These are phyloP conservation scores for Pythium coloratum DNA, from an alignment of 352 stramenopile genomes.

Conservation along the genomic window DNA sequence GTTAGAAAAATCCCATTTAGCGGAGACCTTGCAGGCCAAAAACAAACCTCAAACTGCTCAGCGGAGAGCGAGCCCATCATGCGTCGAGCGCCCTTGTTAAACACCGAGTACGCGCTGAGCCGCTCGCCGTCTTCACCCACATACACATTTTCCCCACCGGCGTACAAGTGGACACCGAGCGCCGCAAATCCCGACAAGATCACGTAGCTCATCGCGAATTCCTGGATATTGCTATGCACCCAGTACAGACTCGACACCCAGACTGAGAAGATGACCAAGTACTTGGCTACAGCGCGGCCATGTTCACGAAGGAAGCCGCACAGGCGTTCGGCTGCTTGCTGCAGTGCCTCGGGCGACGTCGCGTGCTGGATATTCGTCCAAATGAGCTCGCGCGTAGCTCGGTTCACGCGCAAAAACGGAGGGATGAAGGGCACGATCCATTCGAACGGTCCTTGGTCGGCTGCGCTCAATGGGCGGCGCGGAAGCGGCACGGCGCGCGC, in stretches of 20 bases:
- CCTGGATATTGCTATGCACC: slow-evolving; percentile 42
- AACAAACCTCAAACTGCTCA: slow-evolving; percentile 80
- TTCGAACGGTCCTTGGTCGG: slow-evolving; percentile 44
- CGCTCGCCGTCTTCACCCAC: slow-evolving; percentile 19
- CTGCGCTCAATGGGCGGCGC: slow-evolving; percentile 18
- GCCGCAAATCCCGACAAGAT: slow-evolving; percentile 52
- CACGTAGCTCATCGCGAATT: slow-evolving; percentile 67
- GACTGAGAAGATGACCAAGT: slow-evolving; percentile 21
- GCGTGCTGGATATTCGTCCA: slow-evolving; percentile 31
- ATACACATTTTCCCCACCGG: slow-evolving; percentile 12
- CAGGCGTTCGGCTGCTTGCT: slow-evolving; percentile 4
- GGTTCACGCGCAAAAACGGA: slow-evolving; percentile 75
- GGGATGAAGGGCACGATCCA: slow-evolving; percentile 85
- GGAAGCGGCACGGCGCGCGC: slow-evolving; percentile 4
- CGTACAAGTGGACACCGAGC: slow-evolving; percentile 43
- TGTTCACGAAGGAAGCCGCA: slow-evolving; percentile 15
- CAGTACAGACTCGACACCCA: slow-evolving; percentile 54
- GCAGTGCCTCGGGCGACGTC: slow-evolving; percentile 36
- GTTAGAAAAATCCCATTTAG: background rate
- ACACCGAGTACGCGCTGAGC: slow-evolving; percentile 83
- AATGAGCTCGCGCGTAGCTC: slow-evolving; percentile 61
- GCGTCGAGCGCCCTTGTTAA: slow-evolving; percentile 64
- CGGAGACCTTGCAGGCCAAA: background rate
- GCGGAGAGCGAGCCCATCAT: slow-evolving; percentile 80
- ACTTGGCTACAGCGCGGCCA: slow-evolving; percentile 27